phyloP scores from a whole-genome alignment of 805 yeast genomes.

The Candida pini region DNA sequence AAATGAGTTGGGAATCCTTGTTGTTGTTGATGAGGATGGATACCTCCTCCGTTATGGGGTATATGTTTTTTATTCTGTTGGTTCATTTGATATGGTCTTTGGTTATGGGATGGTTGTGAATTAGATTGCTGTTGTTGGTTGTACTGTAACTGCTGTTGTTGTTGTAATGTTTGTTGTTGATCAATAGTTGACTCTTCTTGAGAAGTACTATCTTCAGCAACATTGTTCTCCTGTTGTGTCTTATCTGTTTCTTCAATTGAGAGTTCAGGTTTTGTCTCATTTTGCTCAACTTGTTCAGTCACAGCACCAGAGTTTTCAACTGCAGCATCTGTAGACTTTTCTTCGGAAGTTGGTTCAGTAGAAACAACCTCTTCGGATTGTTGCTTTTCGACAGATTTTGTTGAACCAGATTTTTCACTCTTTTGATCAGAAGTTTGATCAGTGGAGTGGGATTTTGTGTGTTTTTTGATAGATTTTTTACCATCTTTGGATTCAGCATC shows the following conservation, averaged over 20 bases:
- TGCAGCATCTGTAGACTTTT: not conserved
- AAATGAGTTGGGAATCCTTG: too few relatives aligned
- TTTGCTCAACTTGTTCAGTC: too few relatives aligned
- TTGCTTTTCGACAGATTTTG: constrained; percentile 1
- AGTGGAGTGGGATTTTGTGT: too few relatives aligned
- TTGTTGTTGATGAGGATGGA: constrained; percentile 6
- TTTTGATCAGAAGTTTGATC: constrained; percentile 2
- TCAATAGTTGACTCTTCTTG: too few relatives aligned
- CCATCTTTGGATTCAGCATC: constrained; percentile 4
- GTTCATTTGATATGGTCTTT: too few relatives aligned
- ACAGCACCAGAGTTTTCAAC: too few relatives aligned
- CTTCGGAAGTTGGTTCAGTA: not conserved
- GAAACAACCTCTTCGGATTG: too few relatives aligned
- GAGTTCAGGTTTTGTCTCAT: too few relatives aligned
- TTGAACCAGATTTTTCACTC: not conserved
- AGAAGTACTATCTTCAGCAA: too few relatives aligned
- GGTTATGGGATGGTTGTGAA: not conserved
- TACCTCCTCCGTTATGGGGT: not conserved
- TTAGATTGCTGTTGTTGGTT: constrained; percentile 2
- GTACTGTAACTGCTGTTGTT: constrained; percentile 1
- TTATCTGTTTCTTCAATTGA: too few relatives aligned
- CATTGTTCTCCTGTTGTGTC: too few relatives aligned
- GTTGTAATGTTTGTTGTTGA: not conserved
- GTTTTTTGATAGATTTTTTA: constrained; percentile 2
- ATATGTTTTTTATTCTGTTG: not conserved